A percentile compares a stretch with the other conserved stretches of the same genome.
Conservation (phyloP, 495 filamentous ascomycete genomes). For the Talaromyces wortmannii region DNA sequence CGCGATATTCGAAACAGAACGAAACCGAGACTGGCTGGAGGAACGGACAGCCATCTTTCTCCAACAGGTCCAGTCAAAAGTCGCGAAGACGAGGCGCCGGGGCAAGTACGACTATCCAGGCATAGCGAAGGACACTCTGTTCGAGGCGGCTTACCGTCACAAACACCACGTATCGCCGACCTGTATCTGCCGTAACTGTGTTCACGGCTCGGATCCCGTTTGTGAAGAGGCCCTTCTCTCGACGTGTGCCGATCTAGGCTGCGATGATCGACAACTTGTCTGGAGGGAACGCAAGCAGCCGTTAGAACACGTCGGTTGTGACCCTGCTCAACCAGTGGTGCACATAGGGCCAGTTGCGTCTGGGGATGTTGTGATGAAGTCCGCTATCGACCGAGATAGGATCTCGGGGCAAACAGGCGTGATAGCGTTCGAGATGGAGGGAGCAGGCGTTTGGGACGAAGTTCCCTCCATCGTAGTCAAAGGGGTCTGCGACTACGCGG, state of each 20-base stretch:
- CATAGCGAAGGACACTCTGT: constrained; percentile 16
- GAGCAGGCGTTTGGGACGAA: constrained; percentile 30
- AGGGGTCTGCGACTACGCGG: constrained; percentile 34
- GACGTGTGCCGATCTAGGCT: not conserved
- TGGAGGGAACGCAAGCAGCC: not conserved
- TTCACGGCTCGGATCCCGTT: constrained; percentile 2
- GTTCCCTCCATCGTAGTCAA: constrained; percentile 31
- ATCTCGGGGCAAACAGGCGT: constrained; percentile 7
- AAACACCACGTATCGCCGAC: constrained; percentile 12
- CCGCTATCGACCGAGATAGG: constrained; percentile 6
- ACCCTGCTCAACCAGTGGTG: not conserved
- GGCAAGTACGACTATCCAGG: no score
- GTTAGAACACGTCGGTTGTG: not conserved
- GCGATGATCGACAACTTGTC: not conserved
- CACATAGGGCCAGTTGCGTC: constrained; percentile 13
- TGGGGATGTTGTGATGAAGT: constrained; percentile 13
- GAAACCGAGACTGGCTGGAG: constrained; percentile 5
- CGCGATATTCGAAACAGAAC: constrained; percentile 6
- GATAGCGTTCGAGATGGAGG: constrained; percentile 37
- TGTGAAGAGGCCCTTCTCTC: constrained; percentile 7
- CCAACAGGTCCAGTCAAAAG: not conserved
- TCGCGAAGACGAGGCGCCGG: no score
- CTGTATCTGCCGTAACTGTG: constrained; percentile 5
- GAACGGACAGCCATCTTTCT: constrained; percentile 10
- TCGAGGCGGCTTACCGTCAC: constrained; percentile 20